A percentile compares a stretch with the other conserved stretches of the same genome.
Conservation (phyloP, 2,329 filamentous ascomycete species). For the Colletotrichum somersetense region DNA sequence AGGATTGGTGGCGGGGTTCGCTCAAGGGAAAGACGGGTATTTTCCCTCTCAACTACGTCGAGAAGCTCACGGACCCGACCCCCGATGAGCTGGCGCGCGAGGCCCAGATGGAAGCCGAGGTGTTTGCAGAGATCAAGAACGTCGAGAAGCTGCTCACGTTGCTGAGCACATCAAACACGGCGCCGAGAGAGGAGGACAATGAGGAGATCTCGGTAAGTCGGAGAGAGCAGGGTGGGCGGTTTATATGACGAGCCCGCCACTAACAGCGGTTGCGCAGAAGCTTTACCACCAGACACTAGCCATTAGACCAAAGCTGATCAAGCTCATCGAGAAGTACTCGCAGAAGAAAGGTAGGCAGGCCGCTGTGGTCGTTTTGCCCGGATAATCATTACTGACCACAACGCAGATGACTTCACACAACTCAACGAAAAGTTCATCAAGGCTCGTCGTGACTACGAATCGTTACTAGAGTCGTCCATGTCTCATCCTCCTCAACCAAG, state of each 20-base stretch:
- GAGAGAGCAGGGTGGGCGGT: neutral
- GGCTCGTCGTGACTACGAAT: constrained; percentile 94
- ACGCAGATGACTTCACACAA: constrained; percentile 93
- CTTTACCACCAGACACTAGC: constrained; percentile 93
- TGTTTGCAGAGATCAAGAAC: constrained; percentile 75
- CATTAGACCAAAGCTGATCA: constrained; percentile 96
- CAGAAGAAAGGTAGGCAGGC: constrained; percentile 86
- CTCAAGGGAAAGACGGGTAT: constrained; percentile 95
- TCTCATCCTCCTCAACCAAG: constrained; percentile 86
- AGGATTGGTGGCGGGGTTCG: constrained; percentile 99
- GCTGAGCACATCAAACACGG: constrained; percentile 86
- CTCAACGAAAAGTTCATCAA: constrained; percentile 99
- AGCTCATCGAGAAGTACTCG: constrained; percentile 98
- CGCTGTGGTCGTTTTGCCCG: neutral
- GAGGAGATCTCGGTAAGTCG: constrained; percentile 90
- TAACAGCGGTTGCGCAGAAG: constrained; percentile 60
- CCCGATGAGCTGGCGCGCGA: constrained; percentile 94
- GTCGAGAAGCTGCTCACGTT: constrained; percentile 83
- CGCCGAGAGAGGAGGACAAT: constrained; percentile 88
- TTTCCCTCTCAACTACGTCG: constrained; percentile 98
- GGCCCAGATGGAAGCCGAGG: constrained; percentile 89
- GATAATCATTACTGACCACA: neutral
- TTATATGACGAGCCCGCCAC: neutral
- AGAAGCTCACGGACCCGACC: constrained; percentile 95
- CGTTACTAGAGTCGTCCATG: constrained; percentile 96